phyloP scores from a whole-genome alignment of 2,329 filamentous ascomycete genomes.

The Chalaropsis ovoidea region DNA sequence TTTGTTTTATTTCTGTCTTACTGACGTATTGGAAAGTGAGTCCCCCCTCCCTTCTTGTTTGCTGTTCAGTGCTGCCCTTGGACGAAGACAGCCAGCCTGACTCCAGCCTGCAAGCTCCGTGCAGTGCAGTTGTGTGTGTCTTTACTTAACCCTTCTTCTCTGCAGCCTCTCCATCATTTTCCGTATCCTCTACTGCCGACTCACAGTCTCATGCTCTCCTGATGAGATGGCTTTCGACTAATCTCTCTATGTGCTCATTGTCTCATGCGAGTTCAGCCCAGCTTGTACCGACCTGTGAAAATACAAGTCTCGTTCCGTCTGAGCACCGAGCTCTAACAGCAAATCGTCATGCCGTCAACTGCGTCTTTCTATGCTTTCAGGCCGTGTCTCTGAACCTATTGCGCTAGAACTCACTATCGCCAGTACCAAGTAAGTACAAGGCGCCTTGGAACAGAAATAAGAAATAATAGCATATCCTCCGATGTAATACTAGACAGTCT shows the following conservation, averaged over 20 bases:
- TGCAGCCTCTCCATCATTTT: background rate
- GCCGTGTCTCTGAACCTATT: background rate
- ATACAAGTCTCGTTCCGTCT: background rate
- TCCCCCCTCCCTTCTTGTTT: background rate
- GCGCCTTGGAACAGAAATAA: background rate
- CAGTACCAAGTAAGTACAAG: background rate
- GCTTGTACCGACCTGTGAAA: background rate
- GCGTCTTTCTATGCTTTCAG: background rate
- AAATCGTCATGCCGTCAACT: background rate
- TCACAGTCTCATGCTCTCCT: background rate
- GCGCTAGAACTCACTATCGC: background rate
- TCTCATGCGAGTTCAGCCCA: background rate
- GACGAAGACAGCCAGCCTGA: background rate
- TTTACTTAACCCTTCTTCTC: background rate
- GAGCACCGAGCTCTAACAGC: background rate
- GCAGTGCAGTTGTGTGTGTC: background rate
- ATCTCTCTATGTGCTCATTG: background rate
- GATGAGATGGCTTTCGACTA: background rate
- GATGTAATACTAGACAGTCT: background rate
- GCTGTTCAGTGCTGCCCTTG: background rate
- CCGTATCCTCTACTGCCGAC: too few species aligned
- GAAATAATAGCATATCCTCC: background rate
- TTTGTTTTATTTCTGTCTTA: background rate
- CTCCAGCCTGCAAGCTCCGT: background rate
- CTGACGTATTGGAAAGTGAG: background rate